Conservation (phyloP, 1,284 basidiomycete genomes). For the Pseudozyma thailandica region DNA sequence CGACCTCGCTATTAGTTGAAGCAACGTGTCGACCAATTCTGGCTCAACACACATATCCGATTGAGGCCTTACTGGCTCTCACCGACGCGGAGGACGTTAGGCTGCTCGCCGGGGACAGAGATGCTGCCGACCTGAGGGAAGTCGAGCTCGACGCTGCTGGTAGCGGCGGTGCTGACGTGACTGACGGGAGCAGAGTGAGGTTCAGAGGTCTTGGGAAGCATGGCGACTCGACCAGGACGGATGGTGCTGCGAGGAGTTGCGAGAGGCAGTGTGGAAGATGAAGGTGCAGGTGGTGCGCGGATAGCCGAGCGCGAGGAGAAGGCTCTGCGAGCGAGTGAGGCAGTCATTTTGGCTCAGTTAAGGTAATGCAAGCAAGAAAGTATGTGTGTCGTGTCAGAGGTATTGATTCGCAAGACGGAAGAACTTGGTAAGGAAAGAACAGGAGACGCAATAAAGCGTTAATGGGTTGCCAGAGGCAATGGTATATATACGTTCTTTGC, state of each 20-base stretch:
- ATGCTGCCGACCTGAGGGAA: conserved; percentile 30
- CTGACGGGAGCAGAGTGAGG: conserved; percentile 13
- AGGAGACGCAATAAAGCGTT: too few species aligned
- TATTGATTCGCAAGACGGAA: neutral
- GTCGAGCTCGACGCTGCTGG: conserved; percentile 11
- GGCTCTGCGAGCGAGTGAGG: conserved; percentile 24
- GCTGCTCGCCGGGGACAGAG: conserved; percentile 27
- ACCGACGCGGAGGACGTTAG: conserved; percentile 26
- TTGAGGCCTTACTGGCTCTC: neutral
- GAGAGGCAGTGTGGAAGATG: conserved; percentile 14
- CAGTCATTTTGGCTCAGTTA: conserved; percentile 18
- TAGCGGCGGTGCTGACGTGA: conserved; percentile 29
- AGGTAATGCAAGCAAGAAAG: neutral
- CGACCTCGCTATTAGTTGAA: too few species aligned
- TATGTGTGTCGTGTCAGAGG: neutral
- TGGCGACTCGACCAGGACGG: conserved; percentile 36
- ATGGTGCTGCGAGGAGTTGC: conserved; percentile 10
- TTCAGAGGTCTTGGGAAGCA: conserved; percentile 28
- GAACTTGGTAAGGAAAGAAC: too few species aligned
- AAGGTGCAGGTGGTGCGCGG: conserved; percentile 40
- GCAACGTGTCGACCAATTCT: too few species aligned
- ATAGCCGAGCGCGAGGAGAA: conserved; percentile 45
- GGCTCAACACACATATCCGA: too few species aligned
- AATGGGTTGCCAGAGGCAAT: too few species aligned
- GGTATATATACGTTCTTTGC: too few species aligned